Percentiles rank a stretch among this genome's conserved stretches.
phyloP scores from a whole-genome alignment of 1,284 basidiomycete genomes.

The Marasmius tenuissimus region DNA sequence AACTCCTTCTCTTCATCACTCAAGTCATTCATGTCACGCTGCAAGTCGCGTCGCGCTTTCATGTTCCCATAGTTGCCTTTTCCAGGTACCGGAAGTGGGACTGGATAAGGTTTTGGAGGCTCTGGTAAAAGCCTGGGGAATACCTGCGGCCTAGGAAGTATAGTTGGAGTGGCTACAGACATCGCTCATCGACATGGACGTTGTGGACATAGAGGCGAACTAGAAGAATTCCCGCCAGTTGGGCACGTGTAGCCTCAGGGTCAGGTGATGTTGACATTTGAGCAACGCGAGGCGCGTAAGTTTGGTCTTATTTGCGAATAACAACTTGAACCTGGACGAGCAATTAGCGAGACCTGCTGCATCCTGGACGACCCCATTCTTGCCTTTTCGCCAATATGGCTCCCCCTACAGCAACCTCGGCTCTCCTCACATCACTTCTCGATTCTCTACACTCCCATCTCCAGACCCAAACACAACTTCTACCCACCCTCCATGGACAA shows the following conservation, averaged over 20 bases:
- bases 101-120: conserved; percentile 65
- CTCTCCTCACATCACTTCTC: conserved; percentile 58
- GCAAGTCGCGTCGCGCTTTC: conserved; percentile 65
- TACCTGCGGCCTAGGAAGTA: conserved; percentile 58
- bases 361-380: no score
- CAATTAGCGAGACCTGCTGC: not conserved
- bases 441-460: conserved; percentile 77
- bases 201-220: no score
- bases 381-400: not conserved
- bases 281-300: not conserved
- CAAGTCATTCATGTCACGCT: conserved; percentile 80
- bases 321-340: not conserved
- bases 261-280: not conserved
- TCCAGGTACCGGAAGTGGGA: conserved; percentile 46
- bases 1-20: conserved; percentile 83
- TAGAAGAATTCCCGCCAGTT: no score
- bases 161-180: conserved; percentile 62
- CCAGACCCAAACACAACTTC: conserved; percentile 70
- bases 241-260: not conserved
- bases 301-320: not conserved
- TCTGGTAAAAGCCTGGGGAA: conserved; percentile 69
- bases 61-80: conserved; percentile 50
- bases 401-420: not conserved
- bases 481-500: conserved; percentile 70
- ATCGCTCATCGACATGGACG: conserved; percentile 25